These are phyloP conservation scores for Daldinia caldariorum DNA, from an alignment of 495 filamentous ascomycete genomes.

Conservation along the genomic window DNA sequence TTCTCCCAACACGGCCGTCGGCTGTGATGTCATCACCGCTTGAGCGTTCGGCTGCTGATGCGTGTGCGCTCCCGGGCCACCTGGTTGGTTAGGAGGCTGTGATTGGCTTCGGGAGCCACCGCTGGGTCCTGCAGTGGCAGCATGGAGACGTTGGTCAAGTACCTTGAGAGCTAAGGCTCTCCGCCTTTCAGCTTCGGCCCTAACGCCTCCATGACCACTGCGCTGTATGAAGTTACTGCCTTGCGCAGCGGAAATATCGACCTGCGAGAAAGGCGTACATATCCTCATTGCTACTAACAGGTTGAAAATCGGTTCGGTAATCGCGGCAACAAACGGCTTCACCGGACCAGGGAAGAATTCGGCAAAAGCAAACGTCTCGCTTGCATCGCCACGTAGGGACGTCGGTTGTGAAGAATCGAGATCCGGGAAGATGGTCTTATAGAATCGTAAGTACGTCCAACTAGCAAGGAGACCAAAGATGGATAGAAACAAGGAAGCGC, in stretches of 20 bases:
- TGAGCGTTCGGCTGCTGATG: constrained; percentile 61
- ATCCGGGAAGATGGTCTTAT: constrained; percentile 74
- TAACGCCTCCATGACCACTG: constrained; percentile 73
- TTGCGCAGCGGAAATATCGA: constrained; percentile 79
- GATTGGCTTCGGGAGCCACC: constrained; percentile 54
- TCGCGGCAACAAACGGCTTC: constrained; percentile 76
- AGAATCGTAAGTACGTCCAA: constrained; percentile 98
- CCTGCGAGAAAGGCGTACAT: constrained; percentile 86
- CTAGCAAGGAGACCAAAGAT: constrained; percentile 84
- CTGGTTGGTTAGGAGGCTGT: constrained; percentile 51
- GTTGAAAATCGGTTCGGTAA: constrained; percentile 79
- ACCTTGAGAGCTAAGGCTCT: constrained; percentile 89
- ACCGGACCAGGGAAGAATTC: constrained; percentile 93
- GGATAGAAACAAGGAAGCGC: constrained; percentile 82
- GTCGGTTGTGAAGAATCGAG: constrained; percentile 70
- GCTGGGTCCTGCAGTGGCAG: constrained; percentile 67
- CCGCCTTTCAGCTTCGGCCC: constrained; percentile 92
- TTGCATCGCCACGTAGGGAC: constrained; percentile 82
- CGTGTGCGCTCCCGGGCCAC: constrained; percentile 58
- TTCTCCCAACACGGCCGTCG: constrained; percentile 68
- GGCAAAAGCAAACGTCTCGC: constrained; percentile 93
- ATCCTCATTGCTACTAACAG: constrained; percentile 76
- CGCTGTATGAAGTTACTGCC: constrained; percentile 62
- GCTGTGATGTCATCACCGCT: constrained; percentile 57
- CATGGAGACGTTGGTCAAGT: constrained; percentile 88